Conservation (phyloP, 495 filamentous ascomycete genomes). For the Staphylotrichum longicolle region DNA sequence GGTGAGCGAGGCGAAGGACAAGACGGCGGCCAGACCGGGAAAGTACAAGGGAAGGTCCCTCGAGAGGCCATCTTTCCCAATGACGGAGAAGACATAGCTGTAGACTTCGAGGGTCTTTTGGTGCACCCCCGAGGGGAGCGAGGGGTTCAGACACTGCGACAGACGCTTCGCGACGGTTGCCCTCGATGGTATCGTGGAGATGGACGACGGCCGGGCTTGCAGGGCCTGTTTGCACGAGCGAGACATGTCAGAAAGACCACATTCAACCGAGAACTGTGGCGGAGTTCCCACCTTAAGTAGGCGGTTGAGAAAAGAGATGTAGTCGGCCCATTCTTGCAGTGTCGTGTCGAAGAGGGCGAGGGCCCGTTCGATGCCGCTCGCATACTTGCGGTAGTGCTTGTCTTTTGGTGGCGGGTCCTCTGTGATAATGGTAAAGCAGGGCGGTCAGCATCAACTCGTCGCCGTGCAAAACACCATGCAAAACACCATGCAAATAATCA, state of each 20-base stretch:
- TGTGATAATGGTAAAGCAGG: conserved; percentile 28
- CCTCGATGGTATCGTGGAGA: conserved; percentile 76
- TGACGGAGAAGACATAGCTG: conserved; percentile 74
- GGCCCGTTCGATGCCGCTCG: conserved; percentile 79
- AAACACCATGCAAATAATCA: too few relatives aligned
- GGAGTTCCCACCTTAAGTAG: conserved; percentile 69
- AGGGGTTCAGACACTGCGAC: conserved; percentile 91
- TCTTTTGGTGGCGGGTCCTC: conserved; percentile 73
- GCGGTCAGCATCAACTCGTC: neutral
- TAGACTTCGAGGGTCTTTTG: conserved; percentile 97
- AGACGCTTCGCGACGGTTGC: conserved; percentile 81
- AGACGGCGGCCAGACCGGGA: conserved; percentile 79
- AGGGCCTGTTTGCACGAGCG: conserved; percentile 61
- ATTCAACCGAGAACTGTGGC: neutral
- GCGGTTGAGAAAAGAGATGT: conserved; percentile 93
- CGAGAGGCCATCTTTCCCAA: conserved; percentile 72
- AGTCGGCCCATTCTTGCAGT: conserved; percentile 98
- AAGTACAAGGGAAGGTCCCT: conserved; percentile 82
- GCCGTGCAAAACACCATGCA: conserved; percentile 10
- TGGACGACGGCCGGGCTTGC: conserved; percentile 74
- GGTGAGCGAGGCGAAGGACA: conserved; percentile 90
- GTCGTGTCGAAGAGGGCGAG: conserved; percentile 88
- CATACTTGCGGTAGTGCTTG: conserved; percentile 89
- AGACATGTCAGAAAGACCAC: conserved; percentile 21
- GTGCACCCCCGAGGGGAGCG: conserved; percentile 94